A percentile compares a stretch with the other conserved stretches of the same genome.
phyloP scores from a whole-genome alignment of 768 basidiomycete species.

The Cantharellus anzutake region DNA sequence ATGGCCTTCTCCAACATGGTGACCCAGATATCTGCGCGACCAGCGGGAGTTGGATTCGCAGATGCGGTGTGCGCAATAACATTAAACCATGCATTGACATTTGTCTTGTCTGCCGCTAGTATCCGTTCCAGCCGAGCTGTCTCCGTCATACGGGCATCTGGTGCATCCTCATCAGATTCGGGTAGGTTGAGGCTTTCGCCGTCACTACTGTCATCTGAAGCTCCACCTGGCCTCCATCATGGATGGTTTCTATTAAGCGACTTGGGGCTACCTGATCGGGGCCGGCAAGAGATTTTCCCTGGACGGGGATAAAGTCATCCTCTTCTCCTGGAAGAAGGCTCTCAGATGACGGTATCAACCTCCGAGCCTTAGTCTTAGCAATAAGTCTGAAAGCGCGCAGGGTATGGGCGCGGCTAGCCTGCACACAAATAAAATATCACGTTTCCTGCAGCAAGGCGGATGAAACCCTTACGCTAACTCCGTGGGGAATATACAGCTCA shows the following conservation, averaged over 20 bases:
- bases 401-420: not conserved
- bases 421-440: not conserved
- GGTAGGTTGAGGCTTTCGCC: not conserved
- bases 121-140: not conserved
- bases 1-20: constrained; percentile 51
- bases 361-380: not conserved
- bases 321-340: not conserved
- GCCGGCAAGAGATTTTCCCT: not conserved
- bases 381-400: not conserved
- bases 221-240: not conserved
- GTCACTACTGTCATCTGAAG: not conserved
- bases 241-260: not conserved
- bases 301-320: not conserved
- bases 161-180: not conserved
- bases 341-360: not conserved
- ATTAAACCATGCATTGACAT: constrained; percentile 36
- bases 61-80: constrained; percentile 45
- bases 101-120: not conserved
- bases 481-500: not conserved
- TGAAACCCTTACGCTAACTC: not conserved
- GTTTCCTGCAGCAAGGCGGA: not conserved
- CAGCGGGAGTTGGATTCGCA: constrained; percentile 39
- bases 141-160: not conserved
- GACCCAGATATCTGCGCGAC: constrained; percentile 50
- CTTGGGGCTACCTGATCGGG: not conserved